These are phyloP conservation scores for Ogataea polymorpha DNA, from an alignment of 805 yeast genomes.

Conservation along the genomic window DNA sequence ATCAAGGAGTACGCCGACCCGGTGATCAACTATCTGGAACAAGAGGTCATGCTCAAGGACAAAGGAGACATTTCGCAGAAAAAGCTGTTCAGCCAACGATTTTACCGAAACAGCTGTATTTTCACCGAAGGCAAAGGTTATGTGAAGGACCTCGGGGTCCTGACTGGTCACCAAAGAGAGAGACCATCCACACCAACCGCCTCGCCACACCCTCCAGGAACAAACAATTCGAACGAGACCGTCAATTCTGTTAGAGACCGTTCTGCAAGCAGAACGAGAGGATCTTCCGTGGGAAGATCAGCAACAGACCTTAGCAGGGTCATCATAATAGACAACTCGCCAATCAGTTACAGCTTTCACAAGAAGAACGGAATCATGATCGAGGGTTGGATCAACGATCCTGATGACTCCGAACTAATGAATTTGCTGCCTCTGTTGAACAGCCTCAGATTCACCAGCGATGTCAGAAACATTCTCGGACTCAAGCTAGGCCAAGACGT, in stretches of 20 bases:
- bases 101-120: conserved; percentile 78
- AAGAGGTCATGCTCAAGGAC: conserved; percentile 41
- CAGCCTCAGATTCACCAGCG: conserved; percentile 75
- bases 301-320: conserved; percentile 59
- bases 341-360: conserved; percentile 80
- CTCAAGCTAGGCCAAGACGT: conserved; percentile 69
- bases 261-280: conserved; percentile 30
- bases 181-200: conserved; percentile 12
- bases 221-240: conserved; percentile 8
- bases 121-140: conserved; percentile 79
- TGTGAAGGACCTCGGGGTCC: conserved; percentile 62
- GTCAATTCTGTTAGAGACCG: conserved; percentile 19
- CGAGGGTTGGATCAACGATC: conserved; percentile 98
- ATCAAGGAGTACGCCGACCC: conserved; percentile 97
- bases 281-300: conserved; percentile 11
- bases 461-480: conserved; percentile 75
- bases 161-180: conserved; percentile 14
- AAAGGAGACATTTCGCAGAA: conserved; percentile 19
- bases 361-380: conserved; percentile 87
- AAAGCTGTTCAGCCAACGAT: conserved; percentile 52
- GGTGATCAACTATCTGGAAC: conserved; percentile 86
- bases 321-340: conserved; percentile 88
- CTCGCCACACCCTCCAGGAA: conserved; percentile 16
- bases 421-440: conserved; percentile 76
- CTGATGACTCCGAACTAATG: conserved; percentile 80